Conservation (phyloP, 1,139 yeast species). For the Wickerhamomyces sp. region DNA sequence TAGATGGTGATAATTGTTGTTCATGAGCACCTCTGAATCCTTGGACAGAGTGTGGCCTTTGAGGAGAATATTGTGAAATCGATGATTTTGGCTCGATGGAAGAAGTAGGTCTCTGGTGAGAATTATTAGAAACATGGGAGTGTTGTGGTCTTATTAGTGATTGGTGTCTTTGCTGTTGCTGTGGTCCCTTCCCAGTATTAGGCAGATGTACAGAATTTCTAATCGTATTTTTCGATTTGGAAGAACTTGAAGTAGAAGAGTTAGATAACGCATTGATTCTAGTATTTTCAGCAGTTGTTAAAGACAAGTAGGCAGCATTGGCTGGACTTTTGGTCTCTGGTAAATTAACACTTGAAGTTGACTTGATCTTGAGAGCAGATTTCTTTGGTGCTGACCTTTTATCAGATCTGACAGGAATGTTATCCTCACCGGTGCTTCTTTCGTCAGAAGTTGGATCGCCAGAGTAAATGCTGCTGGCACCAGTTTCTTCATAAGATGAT, state of each 20-base stretch:
- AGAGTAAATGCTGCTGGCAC: conserved; percentile 19
- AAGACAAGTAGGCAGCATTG: conserved; percentile 57
- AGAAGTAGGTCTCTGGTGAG: neutral
- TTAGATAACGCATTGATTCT: conserved; percentile 60
- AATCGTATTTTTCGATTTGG: conserved; percentile 4
- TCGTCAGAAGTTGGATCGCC: conserved; percentile 9
- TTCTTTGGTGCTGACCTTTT: conserved; percentile 42
- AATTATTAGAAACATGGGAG: neutral
- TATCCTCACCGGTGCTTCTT: conserved; percentile 5
- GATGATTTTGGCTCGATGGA: neutral
- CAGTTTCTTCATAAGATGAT: neutral
- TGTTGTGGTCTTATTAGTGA: conserved; percentile 14
- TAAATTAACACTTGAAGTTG: conserved; percentile 43
- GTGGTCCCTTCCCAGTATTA: neutral
- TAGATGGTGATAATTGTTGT: neutral
- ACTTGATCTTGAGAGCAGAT: conserved; percentile 56
- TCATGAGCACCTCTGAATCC: conserved; percentile 8
- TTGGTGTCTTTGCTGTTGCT: conserved; percentile 3
- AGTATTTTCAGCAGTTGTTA: conserved; percentile 76
- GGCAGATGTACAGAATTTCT: conserved; percentile 1
- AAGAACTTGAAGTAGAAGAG: conserved; percentile 8
- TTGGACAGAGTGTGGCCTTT: conserved; percentile 13
- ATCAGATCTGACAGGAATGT: conserved; percentile 17
- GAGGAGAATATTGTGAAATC: neutral
- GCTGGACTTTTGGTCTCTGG: conserved; percentile 48